These are phyloP conservation scores for Sequoia sempervirens DNA, from an alignment of 75 land plant genomes.

Conservation along the genomic window DNA sequence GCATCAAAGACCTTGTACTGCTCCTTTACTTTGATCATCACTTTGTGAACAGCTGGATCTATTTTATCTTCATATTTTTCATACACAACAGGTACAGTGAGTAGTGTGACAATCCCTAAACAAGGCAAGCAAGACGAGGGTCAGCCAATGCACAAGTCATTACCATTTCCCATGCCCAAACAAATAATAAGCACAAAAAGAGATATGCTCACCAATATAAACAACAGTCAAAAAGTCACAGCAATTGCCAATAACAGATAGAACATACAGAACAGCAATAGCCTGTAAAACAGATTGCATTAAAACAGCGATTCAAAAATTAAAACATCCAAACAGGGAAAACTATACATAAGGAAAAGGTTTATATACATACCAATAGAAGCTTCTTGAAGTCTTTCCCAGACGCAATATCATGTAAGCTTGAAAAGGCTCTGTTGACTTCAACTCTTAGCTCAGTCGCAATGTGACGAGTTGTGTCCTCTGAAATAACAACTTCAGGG, in stretches of 20 bases:
- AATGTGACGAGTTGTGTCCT: constrained; percentile 20
- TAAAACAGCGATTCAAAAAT: neutral
- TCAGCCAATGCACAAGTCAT: neutral
- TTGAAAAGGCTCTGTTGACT: constrained; percentile 20
- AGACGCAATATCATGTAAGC: constrained; percentile 24
- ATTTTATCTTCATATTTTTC: constrained; percentile 62
- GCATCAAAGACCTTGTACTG: constrained; percentile 57
- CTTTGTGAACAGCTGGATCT: constrained; percentile 35
- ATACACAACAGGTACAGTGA: constrained; percentile 54
- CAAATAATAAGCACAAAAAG: neutral
- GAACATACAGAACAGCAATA: constrained; percentile 27
- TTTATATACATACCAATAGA: constrained; percentile 17
- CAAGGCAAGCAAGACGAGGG: neutral
- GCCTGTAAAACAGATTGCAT: constrained; percentile 15
- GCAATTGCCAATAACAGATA: constrained; percentile 32
- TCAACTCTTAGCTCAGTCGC: constrained; percentile 27
- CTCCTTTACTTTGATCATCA: constrained; percentile 23
- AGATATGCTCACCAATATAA: constrained; percentile 25
- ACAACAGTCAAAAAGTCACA: constrained; percentile 35
- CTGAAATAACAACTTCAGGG: constrained; percentile 30
- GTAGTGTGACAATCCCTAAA: constrained; percentile 24
- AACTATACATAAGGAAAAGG: neutral
- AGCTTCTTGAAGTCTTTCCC: constrained; percentile 28
- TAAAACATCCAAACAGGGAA: neutral
- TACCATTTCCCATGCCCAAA: neutral